A percentile compares a stretch with the other conserved stretches of the same genome.
These are phyloP conservation scores for Globisporangium camurandrum DNA, from an alignment of 352 stramenopile species.

Conservation along the genomic window DNA sequence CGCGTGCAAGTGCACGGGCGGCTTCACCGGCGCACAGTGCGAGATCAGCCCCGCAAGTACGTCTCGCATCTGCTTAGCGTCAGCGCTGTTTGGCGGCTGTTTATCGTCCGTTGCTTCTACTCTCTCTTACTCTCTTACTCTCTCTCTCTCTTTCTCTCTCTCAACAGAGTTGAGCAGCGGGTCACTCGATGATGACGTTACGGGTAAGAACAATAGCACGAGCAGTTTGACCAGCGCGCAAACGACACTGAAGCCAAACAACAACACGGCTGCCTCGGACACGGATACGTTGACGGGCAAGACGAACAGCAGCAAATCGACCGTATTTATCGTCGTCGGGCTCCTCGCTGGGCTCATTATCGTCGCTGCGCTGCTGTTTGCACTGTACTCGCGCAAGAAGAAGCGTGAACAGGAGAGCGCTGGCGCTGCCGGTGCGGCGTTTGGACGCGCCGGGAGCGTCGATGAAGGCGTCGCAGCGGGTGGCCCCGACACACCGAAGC, in stretches of 20 bases:
- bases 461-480: constrained; percentile 19
- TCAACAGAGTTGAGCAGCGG: neutral
- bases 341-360: constrained; percentile 57
- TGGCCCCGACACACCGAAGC: constrained; percentile 57
- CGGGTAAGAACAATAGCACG: constrained; percentile 3
- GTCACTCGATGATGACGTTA: constrained; percentile 1
- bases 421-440: constrained; percentile 25
- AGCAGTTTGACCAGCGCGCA: too few relatives aligned
- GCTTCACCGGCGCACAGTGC: constrained; percentile 43
- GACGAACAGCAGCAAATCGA: constrained; percentile 29
- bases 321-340: constrained; percentile 61
- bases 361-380: constrained; percentile 59
- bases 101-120: neutral
- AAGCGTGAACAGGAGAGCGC: constrained; percentile 38
- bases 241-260: constrained; percentile 4
- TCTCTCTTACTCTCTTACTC: neutral
- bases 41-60: constrained; percentile 29
- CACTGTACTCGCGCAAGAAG: constrained; percentile 68
- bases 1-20: constrained; percentile 25
- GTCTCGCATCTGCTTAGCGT: neutral
- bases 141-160: neutral
- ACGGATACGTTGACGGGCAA: constrained; percentile 14
- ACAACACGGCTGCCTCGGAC: constrained; percentile 10
- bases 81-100: neutral
- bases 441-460: constrained; percentile 32